Evolutionary conservation across 225 moss, liverwort and hornwort species (phyloP).

Genomic region (Straminergon stramineum): DNA sequence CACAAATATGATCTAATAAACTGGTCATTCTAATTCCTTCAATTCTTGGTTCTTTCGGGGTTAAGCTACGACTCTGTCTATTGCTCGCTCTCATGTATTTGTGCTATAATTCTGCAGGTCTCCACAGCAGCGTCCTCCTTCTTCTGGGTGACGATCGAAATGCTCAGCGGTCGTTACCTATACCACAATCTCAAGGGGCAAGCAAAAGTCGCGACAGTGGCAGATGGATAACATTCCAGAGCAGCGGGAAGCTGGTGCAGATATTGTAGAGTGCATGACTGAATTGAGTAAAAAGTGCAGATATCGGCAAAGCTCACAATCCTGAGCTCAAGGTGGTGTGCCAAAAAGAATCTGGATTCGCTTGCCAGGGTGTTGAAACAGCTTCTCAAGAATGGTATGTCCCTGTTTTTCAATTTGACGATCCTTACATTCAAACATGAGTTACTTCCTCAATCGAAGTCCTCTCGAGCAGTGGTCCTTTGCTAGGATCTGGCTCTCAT

Average conservation of each 20-base stretch:
- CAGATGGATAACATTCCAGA: neutral
- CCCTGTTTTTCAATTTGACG: neutral
- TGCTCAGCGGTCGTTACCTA: slow-evolving; percentile 68
- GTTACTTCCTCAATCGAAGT: neutral
- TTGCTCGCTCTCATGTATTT: neutral
- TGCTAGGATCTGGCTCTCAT: neutral
- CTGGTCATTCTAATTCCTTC: neutral
- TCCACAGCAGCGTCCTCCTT: slow-evolving; percentile 23
- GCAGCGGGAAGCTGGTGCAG: neutral
- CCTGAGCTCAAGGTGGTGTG: neutral
- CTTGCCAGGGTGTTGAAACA: neutral
- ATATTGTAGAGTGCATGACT: neutral
- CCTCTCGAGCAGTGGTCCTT: neutral
- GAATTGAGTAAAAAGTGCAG: neutral
- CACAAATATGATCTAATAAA: neutral
- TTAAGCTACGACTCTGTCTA: neutral
- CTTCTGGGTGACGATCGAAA: slow-evolving; percentile 51
- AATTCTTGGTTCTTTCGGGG: neutral
- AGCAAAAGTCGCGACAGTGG: neutral
- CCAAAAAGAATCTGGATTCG: neutral
- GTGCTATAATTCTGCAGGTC: slow-evolving; percentile 13
- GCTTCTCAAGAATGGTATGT: neutral
- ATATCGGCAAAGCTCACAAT: neutral
- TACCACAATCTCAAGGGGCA: slow-evolving; percentile 39
- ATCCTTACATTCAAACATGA: neutral